These are phyloP conservation scores for Cerrena zonata DNA, from an alignment of 1,284 basidiomycete species.

Conservation along the genomic window DNA sequence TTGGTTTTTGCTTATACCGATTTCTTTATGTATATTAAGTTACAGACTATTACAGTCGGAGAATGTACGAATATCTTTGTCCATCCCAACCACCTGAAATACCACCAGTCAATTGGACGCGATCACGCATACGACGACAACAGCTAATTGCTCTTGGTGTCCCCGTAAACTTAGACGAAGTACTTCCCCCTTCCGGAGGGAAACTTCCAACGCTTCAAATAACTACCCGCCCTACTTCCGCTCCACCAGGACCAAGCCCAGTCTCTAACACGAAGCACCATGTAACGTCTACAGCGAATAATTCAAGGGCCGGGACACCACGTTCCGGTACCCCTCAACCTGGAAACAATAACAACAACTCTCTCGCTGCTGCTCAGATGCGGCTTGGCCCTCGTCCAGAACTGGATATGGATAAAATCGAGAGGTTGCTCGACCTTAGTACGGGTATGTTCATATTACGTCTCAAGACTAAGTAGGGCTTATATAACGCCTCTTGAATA, in stretches of 20 bases:
- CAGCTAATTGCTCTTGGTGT: slow-evolving; percentile 86
- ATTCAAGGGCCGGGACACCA: slow-evolving; percentile 37
- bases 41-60: slow-evolving; percentile 51
- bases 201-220: slow-evolving; percentile 78
- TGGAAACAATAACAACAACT: slow-evolving; percentile 19
- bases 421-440: slow-evolving; percentile 61
- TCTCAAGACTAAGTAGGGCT: slow-evolving; percentile 4
- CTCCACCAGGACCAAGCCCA: slow-evolving; percentile 59
- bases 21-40: slow-evolving; percentile 18
- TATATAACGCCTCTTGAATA: slow-evolving; percentile 29
- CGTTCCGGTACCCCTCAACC: slow-evolving; percentile 57
- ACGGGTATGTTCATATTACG: slow-evolving; percentile 43
- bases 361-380: slow-evolving; percentile 43
- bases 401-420: slow-evolving; percentile 60
- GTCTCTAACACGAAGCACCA: slow-evolving; percentile 31
- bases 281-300: slow-evolving; percentile 34
- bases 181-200: slow-evolving; percentile 67
- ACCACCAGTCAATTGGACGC: slow-evolving; percentile 85
- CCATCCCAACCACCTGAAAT: slow-evolving; percentile 57
- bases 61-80: slow-evolving; percentile 64
- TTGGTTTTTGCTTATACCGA: slow-evolving; percentile 15
- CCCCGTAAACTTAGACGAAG: slow-evolving; percentile 89
- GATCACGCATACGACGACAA: slow-evolving; percentile 80
- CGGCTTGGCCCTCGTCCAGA: slow-evolving; percentile 68
- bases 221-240: slow-evolving; percentile 73